phyloP scores from a whole-genome alignment of 2,329 filamentous ascomycete genomes.

The Cytospora mali region DNA sequence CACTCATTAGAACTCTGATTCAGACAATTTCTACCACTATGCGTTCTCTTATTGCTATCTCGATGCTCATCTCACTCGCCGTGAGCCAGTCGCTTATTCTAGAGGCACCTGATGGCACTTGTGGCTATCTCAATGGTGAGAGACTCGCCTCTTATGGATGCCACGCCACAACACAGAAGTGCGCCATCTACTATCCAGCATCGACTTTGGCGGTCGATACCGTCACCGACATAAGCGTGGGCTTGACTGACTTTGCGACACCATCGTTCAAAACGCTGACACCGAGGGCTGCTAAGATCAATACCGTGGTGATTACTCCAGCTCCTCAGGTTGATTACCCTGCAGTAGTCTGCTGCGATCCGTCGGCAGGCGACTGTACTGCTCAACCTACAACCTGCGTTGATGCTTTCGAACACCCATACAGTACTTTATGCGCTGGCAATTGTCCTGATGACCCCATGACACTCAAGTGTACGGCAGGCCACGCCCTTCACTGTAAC shows the following conservation, averaged over 20 bases:
- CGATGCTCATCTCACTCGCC: not conserved
- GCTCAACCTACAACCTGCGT: constrained; percentile 19
- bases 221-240: not conserved
- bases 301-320: not conserved
- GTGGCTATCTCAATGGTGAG: constrained; percentile 17
- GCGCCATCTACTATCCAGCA: constrained; percentile 21
- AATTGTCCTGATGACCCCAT: constrained; percentile 12
- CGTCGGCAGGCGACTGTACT: not conserved
- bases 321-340: not conserved
- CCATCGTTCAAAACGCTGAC: too few species aligned
- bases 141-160: not conserved
- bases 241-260: not conserved
- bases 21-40: not conserved
- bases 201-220: not conserved
- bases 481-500: not conserved
- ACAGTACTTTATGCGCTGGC: constrained; percentile 12
- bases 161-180: not conserved
- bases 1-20: not conserved
- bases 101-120: constrained; percentile 13
- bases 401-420: not conserved
- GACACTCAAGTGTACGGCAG: constrained; percentile 18
- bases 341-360: constrained; percentile 12
- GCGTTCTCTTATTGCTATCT: not conserved
- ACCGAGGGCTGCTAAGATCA: not conserved
- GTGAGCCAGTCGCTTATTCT: constrained; percentile 12